A percentile compares a stretch with the other conserved stretches of the same genome.
Evolutionary conservation across 768 basidiomycete species (phyloP).

Genomic region (Calocera viscosa): DNA sequence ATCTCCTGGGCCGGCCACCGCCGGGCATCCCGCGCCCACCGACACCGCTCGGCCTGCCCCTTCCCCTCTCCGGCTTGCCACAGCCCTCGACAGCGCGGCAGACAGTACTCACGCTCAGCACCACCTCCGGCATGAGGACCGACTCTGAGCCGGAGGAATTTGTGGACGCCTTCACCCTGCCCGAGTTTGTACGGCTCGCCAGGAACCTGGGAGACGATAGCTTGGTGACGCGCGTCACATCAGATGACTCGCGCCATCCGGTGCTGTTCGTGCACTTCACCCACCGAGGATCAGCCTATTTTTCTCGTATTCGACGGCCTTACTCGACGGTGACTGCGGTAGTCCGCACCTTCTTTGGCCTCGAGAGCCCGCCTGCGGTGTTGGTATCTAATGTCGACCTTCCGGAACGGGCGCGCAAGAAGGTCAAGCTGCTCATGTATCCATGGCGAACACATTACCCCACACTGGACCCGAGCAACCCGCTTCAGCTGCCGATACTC

Average conservation of each 20-base stretch:
- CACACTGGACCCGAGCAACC: neutral
- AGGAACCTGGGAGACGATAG: neutral
- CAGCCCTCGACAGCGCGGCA: neutral
- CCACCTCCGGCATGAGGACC: neutral
- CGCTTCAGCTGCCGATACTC: neutral
- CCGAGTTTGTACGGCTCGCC: neutral
- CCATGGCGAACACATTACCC: slow-evolving; percentile 2
- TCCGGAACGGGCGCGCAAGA: neutral
- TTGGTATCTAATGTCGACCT: neutral
- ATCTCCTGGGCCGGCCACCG: neutral
- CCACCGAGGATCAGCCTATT: neutral
- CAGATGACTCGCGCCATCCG: neutral
- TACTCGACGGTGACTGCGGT: neutral
- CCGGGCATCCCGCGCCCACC: neutral
- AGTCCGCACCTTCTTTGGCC: neutral
- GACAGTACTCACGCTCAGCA: neutral
- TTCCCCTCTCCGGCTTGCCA: neutral
- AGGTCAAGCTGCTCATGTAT: slow-evolving; percentile 3
- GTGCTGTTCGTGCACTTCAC: neutral
- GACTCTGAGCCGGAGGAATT: neutral
- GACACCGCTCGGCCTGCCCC: neutral
- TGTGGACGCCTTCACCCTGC: neutral
- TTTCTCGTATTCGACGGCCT: neutral
- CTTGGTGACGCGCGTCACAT: neutral
- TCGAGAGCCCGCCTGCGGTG: neutral